A percentile compares a stretch with the other conserved stretches of the same genome.
These are phyloP conservation scores for Paecilomyces formosus DNA, from an alignment of 2,329 filamentous ascomycete species.

Conservation along the genomic window DNA sequence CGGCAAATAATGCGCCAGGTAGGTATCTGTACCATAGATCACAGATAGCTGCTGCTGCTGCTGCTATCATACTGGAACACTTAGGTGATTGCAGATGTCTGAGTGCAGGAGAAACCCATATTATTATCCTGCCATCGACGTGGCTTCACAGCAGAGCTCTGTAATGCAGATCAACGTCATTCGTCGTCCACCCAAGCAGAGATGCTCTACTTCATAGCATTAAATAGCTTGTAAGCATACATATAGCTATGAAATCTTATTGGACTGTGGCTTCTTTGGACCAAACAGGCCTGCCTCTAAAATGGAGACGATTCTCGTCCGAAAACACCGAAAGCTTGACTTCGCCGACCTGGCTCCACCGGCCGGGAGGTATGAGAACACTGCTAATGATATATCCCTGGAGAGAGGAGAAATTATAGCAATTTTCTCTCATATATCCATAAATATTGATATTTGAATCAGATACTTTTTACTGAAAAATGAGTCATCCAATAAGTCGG, in stretches of 20 bases:
- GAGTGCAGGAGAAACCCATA: neutral
- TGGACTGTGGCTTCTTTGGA: neutral
- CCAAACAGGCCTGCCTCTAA: no score
- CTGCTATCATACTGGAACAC: neutral
- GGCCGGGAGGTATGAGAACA: neutral
- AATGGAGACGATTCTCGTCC: neutral
- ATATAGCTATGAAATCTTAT: neutral
- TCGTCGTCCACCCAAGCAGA: neutral
- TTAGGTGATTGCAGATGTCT: neutral
- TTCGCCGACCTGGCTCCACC: neutral
- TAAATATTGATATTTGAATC: no score
- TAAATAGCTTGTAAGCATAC: no score
- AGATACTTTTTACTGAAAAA: no score
- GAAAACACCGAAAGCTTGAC: neutral
- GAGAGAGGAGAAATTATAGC: no score
- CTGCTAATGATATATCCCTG: no score
- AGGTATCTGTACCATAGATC: neutral
- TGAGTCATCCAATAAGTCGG: no score
- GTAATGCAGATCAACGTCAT: neutral
- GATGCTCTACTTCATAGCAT: no score
- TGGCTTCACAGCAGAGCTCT: neutral
- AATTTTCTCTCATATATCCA: no score
- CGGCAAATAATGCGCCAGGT: neutral
- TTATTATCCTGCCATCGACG: neutral
- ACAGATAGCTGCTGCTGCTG: neutral